Percentiles rank a stretch among this genome's conserved stretches.
These are phyloP conservation scores for Colletotrichum abscissum DNA, from an alignment of 2,329 filamentous ascomycete species.

Conservation along the genomic window DNA sequence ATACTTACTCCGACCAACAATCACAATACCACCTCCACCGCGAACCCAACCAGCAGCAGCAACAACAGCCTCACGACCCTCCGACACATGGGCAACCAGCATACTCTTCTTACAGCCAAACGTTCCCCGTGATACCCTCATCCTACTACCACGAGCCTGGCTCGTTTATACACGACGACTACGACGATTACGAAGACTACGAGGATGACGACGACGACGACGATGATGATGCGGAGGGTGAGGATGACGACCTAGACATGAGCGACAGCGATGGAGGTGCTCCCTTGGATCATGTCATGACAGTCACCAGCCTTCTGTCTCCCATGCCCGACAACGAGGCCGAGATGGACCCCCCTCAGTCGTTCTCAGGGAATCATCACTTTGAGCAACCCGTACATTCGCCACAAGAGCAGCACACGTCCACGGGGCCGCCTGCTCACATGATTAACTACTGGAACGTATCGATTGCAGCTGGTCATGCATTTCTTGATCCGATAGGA, in stretches of 20 bases:
- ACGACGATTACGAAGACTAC: constrained; percentile 27
- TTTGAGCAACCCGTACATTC: neutral
- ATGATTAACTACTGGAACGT: constrained; percentile 26
- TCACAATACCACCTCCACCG: constrained; percentile 17
- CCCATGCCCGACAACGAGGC: constrained; percentile 22
- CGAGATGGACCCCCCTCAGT: neutral
- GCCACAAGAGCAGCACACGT: neutral
- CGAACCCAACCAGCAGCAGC: constrained; percentile 17
- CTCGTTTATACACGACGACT: constrained; percentile 13
- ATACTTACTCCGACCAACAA: constrained; percentile 15
- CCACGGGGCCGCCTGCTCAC: constrained; percentile 19
- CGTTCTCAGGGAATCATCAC: neutral
- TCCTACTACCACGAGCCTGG: constrained; percentile 27
- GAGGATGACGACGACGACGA: constrained; percentile 17
- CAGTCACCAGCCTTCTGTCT: constrained; percentile 25
- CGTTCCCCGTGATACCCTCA: constrained; percentile 30
- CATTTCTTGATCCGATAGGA: constrained; percentile 15
- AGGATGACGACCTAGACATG: constrained; percentile 44
- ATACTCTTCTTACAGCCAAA: constrained; percentile 17
- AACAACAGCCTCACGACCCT: constrained; percentile 8
- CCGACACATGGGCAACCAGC: constrained; percentile 9
- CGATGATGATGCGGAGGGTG: constrained; percentile 26
- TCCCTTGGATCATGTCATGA: constrained; percentile 32
- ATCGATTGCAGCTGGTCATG: neutral
- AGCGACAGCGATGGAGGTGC: constrained; percentile 49